Base-by-base conservation (phyloP, 805 yeast species). In the Candida loeiensis region DNA sequence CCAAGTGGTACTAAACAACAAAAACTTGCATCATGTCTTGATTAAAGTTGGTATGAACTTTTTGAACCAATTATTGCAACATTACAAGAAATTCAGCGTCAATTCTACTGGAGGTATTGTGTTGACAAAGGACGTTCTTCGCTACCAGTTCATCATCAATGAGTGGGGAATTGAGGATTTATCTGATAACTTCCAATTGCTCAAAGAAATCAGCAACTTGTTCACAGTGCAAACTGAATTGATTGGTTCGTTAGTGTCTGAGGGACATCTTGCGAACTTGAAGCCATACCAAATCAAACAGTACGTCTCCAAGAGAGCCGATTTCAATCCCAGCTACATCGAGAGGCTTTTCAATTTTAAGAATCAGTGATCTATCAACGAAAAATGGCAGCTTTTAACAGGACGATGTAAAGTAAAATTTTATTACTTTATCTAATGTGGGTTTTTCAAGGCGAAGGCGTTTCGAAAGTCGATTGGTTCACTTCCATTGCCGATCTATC, bases 141-240 rank as follows among this genome's bases (percentile, higher is more conserved):
- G 85, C 34, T 86, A 82, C 54, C 91, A 87, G 57, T 69, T 76
- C 12, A 69, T 76, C 11, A 72, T 85, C 31, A 87, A 81, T 40
- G 71, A 71, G 31, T 87, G 93, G 91, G 64, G 69, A 6, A 69
- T 84, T 12, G 71, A 73, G 2, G 79, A 75, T 30, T 61, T 86
- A 20, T 65, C 79, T 3, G 85, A 80, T 24, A 73, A 74, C 42
- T 82, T 85, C 63, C 79, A 78, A 37, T 72, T 87, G 9, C 64
- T 90, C 46, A 77, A 88, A 55, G 96, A 89, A 49, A 75, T 90
- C 45, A 88, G 91, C 22, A 87, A 86, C 52, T 65, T 90, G 44
- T 90, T 82, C 58, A 82, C 95, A 0, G 95, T 87, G 13, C 93
- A 85, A 54, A 84, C 91, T 2, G 85, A 85, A 42, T 72, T 86